Base-by-base conservation (phyloP, 75 land plant genomes). In the Sequoiadendron giganteum region DNA sequence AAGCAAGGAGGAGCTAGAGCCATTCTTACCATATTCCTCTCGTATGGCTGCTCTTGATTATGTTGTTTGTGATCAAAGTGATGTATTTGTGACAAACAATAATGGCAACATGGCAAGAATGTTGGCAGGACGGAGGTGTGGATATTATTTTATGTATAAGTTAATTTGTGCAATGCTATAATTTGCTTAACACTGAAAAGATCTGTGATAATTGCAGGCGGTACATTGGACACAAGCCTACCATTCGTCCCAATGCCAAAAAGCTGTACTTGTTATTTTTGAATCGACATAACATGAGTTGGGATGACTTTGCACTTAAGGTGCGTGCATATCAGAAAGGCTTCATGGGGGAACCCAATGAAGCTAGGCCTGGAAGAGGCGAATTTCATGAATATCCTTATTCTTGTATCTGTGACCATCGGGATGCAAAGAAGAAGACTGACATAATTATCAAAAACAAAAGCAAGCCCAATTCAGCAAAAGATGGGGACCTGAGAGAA, bases 51-150 rank as follows among this genome's bases (percentile, higher is more conserved):
- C 98, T 54, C 92, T 98, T 83, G 99, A 98, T 86, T 98, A 94
- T 84, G 95, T 98, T 48, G 99, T 98, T 13, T 98, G 97, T 83
- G 98, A 95, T 91, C 93, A 92, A 81, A 98, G 99, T 90, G 94
- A 98, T 91, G 98, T 95, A 7, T 98, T 98, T 91, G 97, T 96
- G 36, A 93, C 99, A 55, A 98, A 98, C 84, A 98, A 98, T 91
- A 98, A 98, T 93, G 99, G 99, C n/a, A 98, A 98, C 81, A 98
- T 98, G 99, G 99, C 99, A 13, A 96, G 90, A 84, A 98, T 98
- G 43, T 88, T 98, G 88, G 99, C 98, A 73, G 99, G 99, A 13
- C 87, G 95, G 85, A 98, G 99, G 99, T 98, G 89, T 88, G 85
- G 2, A 4, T 86, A 18, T 85, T 34, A 1, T 34, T 49, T 85